Base-by-base conservation (phyloP, 305 asterid genomes). In the Stenogyne calaminthoides region DNA sequence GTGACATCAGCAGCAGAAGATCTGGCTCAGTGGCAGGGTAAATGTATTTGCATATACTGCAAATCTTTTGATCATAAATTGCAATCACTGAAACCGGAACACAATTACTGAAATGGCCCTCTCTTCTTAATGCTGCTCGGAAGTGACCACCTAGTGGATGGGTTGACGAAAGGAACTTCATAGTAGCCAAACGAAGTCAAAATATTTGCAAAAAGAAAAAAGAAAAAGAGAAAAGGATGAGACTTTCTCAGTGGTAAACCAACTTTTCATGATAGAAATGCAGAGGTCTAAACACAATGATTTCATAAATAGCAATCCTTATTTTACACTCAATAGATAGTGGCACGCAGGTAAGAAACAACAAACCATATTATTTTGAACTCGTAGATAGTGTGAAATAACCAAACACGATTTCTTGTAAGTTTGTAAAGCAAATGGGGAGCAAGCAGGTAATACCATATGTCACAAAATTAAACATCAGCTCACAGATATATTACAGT, bases 61-160 rank as follows among this genome's bases (percentile, higher is more conserved):
- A 19, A 64, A 83, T 76, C 84, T 80, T 90, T 66, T 93, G 22
- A 84, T 92, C 98, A 83, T 77, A 89, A 44, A 80, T 69, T 49
- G 92, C 90, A 77, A 95, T 83, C 22, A 82, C 96, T 10, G 91
- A 86, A 72, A 92, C 84, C 72, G 99, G 98, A 79, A 90, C 76
- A 74, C 77, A 89, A 42, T 95, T 95, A 73, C 69, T 77, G 71
- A 86, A 77, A 77, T 73, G 84, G 76, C 84, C 88, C 46, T 83
- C 86, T 80, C 94, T 84, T 69, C 73, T 86, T 81, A 88, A 70
- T 25, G 91, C 90, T 84, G 92, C 95, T 89, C 91, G 83, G 82
- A 92, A 85, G 89, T 95, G 99, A 78, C 92, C 88, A 72, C 95
- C 83, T 73, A 95, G 92, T 25, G 99, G 98, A 70, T 92, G 91